These are phyloP conservation scores for Catharanthus roseus DNA, from an alignment of 257 asterid genomes.

Conservation along the genomic window DNA sequence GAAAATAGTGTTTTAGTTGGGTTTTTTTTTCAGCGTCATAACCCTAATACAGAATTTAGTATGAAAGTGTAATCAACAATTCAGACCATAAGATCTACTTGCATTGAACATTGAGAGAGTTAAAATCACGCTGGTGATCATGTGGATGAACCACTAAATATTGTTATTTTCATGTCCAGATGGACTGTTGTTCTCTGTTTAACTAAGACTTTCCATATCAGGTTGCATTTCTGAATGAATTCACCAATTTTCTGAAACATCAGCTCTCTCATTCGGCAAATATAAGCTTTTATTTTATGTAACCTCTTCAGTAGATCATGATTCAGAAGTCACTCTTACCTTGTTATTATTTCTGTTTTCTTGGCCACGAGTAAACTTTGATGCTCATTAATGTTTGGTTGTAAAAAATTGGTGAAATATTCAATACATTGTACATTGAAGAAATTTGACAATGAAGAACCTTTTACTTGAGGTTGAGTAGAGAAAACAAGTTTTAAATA, in stretches of 20 bases:
- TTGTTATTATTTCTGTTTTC: not conserved
- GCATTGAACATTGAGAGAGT: not conserved
- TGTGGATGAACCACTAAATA: not conserved
- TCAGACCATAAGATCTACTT: not conserved
- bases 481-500: not conserved
- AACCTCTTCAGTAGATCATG: not conserved
- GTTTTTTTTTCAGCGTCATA: too few relatives aligned
- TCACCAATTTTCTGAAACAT: not conserved
- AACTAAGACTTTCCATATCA: not conserved
- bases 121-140: not conserved
- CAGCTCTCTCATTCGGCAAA: not conserved
- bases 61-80: too few relatives aligned
- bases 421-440: not conserved
- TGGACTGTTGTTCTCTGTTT: not conserved
- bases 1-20: not conserved
- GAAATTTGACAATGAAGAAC: not conserved
- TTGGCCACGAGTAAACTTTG: not conserved
- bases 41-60: not conserved
- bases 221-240: not conserved
- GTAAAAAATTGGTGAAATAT: not conserved
- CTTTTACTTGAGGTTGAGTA: not conserved
- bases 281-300: too few relatives aligned
- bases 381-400: not conserved
- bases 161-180: not conserved
- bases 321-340: not conserved